Evolutionary conservation across 768 basidiomycete species (phyloP).

Genomic region (Dioszegia crocea): DNA sequence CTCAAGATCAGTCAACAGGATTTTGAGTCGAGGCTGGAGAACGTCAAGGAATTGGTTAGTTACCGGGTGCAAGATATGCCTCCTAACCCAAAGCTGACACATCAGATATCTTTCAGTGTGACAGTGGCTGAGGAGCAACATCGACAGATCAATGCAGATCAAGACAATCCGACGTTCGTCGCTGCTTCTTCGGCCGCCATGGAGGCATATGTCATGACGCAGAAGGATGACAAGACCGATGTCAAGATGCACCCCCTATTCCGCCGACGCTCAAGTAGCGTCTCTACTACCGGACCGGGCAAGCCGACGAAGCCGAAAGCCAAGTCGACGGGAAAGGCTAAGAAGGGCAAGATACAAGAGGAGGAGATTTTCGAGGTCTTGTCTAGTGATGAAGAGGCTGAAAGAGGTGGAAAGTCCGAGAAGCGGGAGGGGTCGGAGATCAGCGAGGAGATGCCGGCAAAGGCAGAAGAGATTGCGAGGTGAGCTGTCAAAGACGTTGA

Average conservation of each 20-base stretch:
- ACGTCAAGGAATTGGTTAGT: conserved; percentile 66
- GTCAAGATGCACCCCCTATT: conserved; percentile 34
- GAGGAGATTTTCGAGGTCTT: conserved; percentile 35
- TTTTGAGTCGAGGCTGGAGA: conserved; percentile 74
- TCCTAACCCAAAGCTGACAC: conserved; percentile 6
- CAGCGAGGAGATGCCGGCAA: background rate
- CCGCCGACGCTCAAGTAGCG: conserved; percentile 16
- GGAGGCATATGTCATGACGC: conserved; percentile 26
- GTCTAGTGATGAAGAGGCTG: conserved; percentile 37
- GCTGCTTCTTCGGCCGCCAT: conserved; percentile 35
- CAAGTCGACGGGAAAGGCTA: background rate
- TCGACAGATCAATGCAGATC: conserved; percentile 53
- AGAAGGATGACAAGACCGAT: conserved; percentile 12
- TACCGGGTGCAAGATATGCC: background rate
- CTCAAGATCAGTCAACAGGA: conserved; percentile 65
- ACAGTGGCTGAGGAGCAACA: conserved; percentile 43
- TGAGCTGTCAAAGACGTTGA: background rate
- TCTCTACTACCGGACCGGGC: background rate
- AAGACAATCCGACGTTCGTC: conserved; percentile 29
- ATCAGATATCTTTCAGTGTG: conserved; percentile 45
- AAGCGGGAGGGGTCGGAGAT: background rate
- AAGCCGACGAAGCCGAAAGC: background rate
- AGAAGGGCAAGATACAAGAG: conserved; percentile 11
- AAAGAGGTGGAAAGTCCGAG: background rate
- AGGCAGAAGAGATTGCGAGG: background rate